Conservation (phyloP, 306 rosid species). For the Luffa acutangula region DNA sequence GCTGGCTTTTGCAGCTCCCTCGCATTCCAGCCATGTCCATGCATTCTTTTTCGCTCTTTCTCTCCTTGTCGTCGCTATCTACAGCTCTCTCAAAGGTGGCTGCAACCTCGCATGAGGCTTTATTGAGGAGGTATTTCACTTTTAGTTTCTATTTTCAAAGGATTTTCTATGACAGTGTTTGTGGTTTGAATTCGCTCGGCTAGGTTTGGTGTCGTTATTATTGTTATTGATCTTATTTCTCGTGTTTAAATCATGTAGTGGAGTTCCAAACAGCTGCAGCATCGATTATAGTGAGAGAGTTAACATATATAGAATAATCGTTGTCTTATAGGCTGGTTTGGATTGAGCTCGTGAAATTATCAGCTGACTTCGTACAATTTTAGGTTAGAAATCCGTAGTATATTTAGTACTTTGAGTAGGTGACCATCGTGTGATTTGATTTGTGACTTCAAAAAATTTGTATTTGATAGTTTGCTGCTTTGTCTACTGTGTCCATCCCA, state of each 20-base stretch:
- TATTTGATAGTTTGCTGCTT: not conserved
- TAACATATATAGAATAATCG: not conserved
- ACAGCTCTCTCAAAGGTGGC: slow-evolving; percentile 38
- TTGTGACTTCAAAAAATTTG: not conserved
- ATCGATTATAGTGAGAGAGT: not conserved
- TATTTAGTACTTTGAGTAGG: not conserved
- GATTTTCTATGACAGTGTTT: not conserved
- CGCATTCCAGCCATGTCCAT: slow-evolving; percentile 27
- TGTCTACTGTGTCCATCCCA: not conserved
- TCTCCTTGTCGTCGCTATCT: slow-evolving; percentile 40
- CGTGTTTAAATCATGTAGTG: not conserved
- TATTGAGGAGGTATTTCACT: slow-evolving; percentile 47
- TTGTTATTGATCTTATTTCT: not conserved
- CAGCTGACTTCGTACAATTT: not conserved
- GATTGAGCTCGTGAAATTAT: not conserved
- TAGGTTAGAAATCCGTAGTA: not conserved
- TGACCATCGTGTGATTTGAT: not conserved
- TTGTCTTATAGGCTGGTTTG: not conserved
- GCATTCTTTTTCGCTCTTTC: slow-evolving; percentile 54
- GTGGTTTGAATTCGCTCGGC: not conserved
- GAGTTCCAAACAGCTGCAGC: not conserved
- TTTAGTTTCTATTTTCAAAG: not conserved
- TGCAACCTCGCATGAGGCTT: slow-evolving; percentile 50
- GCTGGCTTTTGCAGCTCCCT: slow-evolving; percentile 47
- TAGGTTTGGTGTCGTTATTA: not conserved